Base-by-base conservation (phyloP, 2,329 filamentous ascomycete genomes). In the Chrysosporium queenslandicum region DNA sequence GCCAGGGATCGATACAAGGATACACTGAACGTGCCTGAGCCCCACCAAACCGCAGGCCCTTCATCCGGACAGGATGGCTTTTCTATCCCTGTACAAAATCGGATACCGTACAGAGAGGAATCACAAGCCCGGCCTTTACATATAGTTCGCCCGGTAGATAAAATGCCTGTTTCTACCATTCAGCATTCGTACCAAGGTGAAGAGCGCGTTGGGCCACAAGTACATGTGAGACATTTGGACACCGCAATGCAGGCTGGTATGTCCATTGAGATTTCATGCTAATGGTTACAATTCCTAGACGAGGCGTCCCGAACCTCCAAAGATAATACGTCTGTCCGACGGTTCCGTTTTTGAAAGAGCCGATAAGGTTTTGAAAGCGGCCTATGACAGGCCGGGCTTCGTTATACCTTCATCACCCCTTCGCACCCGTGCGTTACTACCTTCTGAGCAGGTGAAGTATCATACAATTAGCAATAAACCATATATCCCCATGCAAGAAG, bases 1-100 rank as follows among this genome's bases (percentile, higher is more conserved):
- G 71, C 71, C 20, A 62, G 69, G 55, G 65, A 66, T 56, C 63
- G 67, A 47, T 71, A 70, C 57, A 67, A 66, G 48, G 64, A 66
- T 34, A 59, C 59, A 46, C 58, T 53, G 25, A 53, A 53, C 34
- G 2, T 11, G 4, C 5, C 32, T 36, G 27, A 30, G 12, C n/a
- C 20, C 4, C 20, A 39, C 12, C 50, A 52, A 18, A 32, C 23
- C 11, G 40, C 30, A 30, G 34, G 18, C 4, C 50, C 14, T 3
- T 34, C 32, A 5, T 12, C 50, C 9, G 30, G 12, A 30, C 30
- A 21, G n/a, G 18, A 46, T 46, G 8, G 8, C 20, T 25, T 40
- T 6, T 32, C 50, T 14, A 21, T 45, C 16, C 6, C 40, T 6
- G 20, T 21, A 16, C 29, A 36, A 37, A 16, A n/a, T 6, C 49